Percentiles rank a stretch among this genome's conserved stretches.
Conservation (phyloP, 148 eudicot genomes). For the Diospyros kaki region DNA sequence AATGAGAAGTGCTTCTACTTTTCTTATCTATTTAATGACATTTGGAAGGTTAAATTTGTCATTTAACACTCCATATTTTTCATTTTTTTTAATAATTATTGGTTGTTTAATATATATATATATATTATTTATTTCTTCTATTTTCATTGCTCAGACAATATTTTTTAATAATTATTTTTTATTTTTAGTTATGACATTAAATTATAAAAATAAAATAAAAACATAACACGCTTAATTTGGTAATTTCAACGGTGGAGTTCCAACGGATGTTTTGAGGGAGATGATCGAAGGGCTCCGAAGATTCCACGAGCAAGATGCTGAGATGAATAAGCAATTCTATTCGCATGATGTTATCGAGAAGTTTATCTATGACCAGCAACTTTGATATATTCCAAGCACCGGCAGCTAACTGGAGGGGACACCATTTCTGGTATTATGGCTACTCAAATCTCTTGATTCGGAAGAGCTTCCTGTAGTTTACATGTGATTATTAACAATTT, state of each 20-base stretch:
- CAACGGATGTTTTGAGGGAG: conserved; percentile 13
- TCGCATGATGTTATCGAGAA: conserved; percentile 22
- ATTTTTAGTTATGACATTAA: too few species aligned
- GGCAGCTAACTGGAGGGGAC: conserved; percentile 45
- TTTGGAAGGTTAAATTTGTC: too few species aligned
- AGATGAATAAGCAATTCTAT: conserved; percentile 27
- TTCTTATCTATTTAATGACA: too few species aligned
- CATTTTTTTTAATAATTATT: too few species aligned
- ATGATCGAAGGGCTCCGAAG: conserved; percentile 19
- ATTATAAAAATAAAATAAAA: too few species aligned
- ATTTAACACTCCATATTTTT: too few species aligned
- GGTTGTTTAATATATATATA: too few species aligned
- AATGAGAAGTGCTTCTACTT: too few species aligned
- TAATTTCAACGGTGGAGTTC: conserved; percentile 36
- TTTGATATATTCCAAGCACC: conserved; percentile 22
- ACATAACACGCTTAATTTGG: too few species aligned
- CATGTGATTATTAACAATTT: conserved; percentile 14
- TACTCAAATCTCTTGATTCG: conserved; percentile 19
- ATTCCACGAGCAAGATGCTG: conserved; percentile 39
- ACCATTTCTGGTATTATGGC: conserved; percentile 4
- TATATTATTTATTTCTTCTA: too few species aligned
- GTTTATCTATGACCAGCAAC: conserved; percentile 25
- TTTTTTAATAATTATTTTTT: too few species aligned
- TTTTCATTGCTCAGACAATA: too few species aligned
- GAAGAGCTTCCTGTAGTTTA: conserved; percentile 24